Evolutionary conservation across 305 asterid genomes (phyloP).

Genomic region (Solanum hybrid): DNA sequence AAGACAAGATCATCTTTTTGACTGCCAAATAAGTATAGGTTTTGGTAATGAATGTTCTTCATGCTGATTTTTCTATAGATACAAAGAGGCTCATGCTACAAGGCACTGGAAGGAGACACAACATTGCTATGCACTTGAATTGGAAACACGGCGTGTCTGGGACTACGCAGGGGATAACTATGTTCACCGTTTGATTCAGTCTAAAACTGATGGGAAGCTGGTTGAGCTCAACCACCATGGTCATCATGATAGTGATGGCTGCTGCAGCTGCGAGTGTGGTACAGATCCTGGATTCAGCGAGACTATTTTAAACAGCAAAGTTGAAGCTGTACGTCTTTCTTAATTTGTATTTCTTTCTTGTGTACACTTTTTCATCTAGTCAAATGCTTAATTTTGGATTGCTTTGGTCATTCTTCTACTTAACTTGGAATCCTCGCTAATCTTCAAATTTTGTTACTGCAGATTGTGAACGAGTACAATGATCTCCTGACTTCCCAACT

Average conservation of each 20-base stretch:
- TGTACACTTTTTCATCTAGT: slow-evolving; percentile 7
- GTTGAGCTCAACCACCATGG: slow-evolving; percentile 79
- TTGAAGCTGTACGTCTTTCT: slow-evolving; percentile 54
- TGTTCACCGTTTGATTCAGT: slow-evolving; percentile 90
- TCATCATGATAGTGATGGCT: slow-evolving; percentile 32
- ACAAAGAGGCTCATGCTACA: slow-evolving; percentile 70
- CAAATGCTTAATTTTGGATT: background rate
- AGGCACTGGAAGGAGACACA: slow-evolving; percentile 90
- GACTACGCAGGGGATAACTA: slow-evolving; percentile 90
- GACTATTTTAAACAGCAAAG: slow-evolving; percentile 48
- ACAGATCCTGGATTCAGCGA: slow-evolving; percentile 36
- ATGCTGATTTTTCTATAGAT: slow-evolving; percentile 24
- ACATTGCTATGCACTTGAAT: slow-evolving; percentile 94
- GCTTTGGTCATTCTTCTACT: background rate
- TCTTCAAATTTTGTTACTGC: slow-evolving; percentile 22
- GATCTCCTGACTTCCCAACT: slow-evolving; percentile 84
- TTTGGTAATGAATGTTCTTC: background rate
- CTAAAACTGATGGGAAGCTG: slow-evolving; percentile 89
- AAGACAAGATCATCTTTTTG: background rate
- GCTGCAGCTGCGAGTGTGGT: slow-evolving; percentile 28
- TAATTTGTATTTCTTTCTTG: slow-evolving; percentile 4
- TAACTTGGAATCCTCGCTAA: background rate
- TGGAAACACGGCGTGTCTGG: slow-evolving; percentile 96
- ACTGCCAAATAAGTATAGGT: background rate
- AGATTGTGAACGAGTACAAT: slow-evolving; percentile 86